These are phyloP conservation scores for Talaromyces amestolkiae DNA, from an alignment of 2,329 filamentous ascomycete genomes.

Conservation along the genomic window DNA sequence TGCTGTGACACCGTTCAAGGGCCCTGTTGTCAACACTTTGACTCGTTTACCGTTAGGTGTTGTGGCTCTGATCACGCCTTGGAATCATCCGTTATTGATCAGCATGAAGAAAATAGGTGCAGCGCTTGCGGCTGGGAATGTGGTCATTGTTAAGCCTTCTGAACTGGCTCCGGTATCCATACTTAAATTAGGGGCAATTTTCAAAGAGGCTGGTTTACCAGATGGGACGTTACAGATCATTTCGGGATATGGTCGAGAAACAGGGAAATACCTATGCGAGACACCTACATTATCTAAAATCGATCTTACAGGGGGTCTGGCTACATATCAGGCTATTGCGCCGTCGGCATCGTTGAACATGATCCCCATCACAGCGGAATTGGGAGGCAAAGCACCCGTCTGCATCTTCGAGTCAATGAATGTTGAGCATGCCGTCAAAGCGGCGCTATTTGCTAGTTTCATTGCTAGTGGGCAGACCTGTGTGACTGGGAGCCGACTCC, in stretches of 20 bases:
- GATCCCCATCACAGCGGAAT: constrained; percentile 27
- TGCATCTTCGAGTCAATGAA: constrained; percentile 27
- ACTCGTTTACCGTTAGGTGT: constrained; percentile 40
- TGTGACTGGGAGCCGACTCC: constrained; percentile 54
- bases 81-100: constrained; percentile 40
- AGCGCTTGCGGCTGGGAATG: constrained; percentile 42
- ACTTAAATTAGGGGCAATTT: constrained; percentile 38
- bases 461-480: constrained; percentile 58
- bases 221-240: constrained; percentile 33
- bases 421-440: constrained; percentile 25
- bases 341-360: constrained; percentile 21
- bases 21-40: constrained; percentile 39
- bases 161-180: constrained; percentile 47
- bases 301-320: constrained; percentile 26
- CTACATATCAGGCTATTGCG: constrained; percentile 27
- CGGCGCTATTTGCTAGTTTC: constrained; percentile 43
- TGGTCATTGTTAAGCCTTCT: constrained; percentile 40
- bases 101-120: constrained; percentile 41
- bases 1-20: constrained; percentile 61
- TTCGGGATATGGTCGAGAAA: constrained; percentile 53
- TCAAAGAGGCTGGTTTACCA: constrained; percentile 44
- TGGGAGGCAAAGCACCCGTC: constrained; percentile 29
- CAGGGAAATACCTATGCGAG: constrained; percentile 53
- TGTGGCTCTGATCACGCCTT: constrained; percentile 40
- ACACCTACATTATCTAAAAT: constrained; percentile 24